phyloP scores from a whole-genome alignment of 148 eudicot genomes.

The Rhododendron mucronatum region DNA sequence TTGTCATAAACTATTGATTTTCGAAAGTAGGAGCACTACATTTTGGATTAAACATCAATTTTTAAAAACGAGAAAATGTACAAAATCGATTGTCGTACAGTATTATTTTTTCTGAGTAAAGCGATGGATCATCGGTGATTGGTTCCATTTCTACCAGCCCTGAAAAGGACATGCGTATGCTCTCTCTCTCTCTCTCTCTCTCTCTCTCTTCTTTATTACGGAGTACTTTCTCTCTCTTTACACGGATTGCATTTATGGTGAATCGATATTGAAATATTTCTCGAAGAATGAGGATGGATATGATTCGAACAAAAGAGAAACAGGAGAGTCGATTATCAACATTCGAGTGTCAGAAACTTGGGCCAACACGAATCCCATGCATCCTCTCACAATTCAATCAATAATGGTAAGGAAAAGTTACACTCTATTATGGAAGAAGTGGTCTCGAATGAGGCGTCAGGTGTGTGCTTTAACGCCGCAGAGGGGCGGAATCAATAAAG shows the following conservation, averaged over 20 bases:
- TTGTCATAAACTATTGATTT: too few relatives aligned
- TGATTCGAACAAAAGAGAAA: conserved; percentile 11
- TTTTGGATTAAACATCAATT: too few relatives aligned
- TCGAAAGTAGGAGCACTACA: too few relatives aligned
- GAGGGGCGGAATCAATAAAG: background rate
- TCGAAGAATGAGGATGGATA: conserved; percentile 14
- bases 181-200: background rate
- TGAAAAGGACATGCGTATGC: conserved; percentile 1
- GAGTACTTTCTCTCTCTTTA: conserved; percentile 2
- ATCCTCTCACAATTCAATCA: background rate
- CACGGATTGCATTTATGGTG: background rate
- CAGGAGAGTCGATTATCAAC: background rate
- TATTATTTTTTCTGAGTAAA: background rate
- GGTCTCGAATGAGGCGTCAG: background rate
- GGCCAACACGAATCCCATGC: conserved; percentile 5
- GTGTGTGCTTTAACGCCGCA: conserved; percentile 21
- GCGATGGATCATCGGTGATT: background rate
- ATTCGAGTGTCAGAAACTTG: conserved; percentile 22
- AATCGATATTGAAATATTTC: conserved; percentile 9
- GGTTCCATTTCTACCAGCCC: background rate
- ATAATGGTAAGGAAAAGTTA: background rate
- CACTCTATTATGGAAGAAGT: background rate
- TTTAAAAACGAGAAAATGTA: too few relatives aligned
- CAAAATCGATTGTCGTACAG: too few relatives aligned
- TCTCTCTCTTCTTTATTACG: conserved; percentile 8